A percentile compares a stretch with the other conserved stretches of the same genome.
These are phyloP conservation scores for Solanum tacnaense DNA, from an alignment of 257 asterid species.

Conservation along the genomic window DNA sequence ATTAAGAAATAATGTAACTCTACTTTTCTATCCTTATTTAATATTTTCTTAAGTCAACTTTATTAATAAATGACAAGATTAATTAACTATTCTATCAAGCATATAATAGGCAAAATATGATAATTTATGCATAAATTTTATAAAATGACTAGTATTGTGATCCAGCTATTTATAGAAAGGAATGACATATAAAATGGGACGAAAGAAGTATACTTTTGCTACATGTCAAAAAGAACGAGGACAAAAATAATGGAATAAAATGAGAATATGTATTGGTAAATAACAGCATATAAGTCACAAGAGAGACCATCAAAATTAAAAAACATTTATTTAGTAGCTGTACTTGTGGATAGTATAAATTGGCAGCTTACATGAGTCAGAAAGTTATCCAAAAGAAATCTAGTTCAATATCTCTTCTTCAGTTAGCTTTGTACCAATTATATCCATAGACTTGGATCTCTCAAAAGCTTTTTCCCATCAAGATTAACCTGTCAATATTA, in stretches of 20 bases:
- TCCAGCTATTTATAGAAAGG: rapidly evolving
- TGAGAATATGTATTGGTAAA: background rate
- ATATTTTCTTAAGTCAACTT: no score
- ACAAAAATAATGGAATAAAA: background rate
- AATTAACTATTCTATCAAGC: no score
- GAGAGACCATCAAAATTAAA: background rate
- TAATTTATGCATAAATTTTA: no score
- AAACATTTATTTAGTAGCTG: background rate
- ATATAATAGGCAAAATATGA: no score
- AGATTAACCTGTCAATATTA: background rate
- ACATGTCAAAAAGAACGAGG: background rate
- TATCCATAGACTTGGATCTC: background rate
- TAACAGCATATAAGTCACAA: background rate
- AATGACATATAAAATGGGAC: rapidly evolving
- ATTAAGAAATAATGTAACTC: rapidly evolving
- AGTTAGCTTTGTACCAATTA: background rate
- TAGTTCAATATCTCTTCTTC: background rate
- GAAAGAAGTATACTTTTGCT: background rate
- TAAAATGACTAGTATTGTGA: no score
- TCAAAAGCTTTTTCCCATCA: background rate
- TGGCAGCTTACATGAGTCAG: background rate
- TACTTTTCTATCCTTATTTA: rapidly evolving
- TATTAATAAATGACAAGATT: no score
- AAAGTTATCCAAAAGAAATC: background rate
- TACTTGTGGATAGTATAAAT: background rate